Conservation (phyloP, 495 filamentous ascomycete species). For the Daldinia bambusicola region DNA sequence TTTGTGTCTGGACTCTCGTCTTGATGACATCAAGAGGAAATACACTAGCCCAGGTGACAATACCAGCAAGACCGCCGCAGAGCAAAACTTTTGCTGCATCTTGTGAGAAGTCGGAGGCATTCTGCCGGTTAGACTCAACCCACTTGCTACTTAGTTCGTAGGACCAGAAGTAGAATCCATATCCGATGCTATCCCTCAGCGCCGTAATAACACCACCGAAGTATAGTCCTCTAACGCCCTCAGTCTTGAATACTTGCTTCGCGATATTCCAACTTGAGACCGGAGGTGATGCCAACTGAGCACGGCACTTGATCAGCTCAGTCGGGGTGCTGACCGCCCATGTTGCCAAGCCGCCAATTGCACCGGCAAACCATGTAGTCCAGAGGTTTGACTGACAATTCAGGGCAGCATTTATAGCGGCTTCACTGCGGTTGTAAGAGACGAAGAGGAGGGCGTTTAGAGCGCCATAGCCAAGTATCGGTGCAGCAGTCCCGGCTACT, state of each 20-base stretch:
- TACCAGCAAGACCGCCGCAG: constrained; percentile 85
- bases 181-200: constrained; percentile 83
- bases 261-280: constrained; percentile 69
- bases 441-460: constrained; percentile 89
- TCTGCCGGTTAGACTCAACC: constrained; percentile 50
- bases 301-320: constrained; percentile 86
- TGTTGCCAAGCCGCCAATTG: constrained; percentile 78
- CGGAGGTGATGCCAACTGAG: constrained; percentile 65
- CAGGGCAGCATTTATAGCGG: constrained; percentile 60
- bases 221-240: constrained; percentile 78
- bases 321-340: constrained; percentile 85
- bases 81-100: constrained; percentile 73
- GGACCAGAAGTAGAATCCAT: constrained; percentile 93
- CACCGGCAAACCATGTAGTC: constrained; percentile 79
- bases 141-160: constrained; percentile 77
- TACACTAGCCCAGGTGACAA: constrained; percentile 85
- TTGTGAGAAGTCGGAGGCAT: constrained; percentile 46
- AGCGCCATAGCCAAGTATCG: constrained; percentile 86
- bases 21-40: constrained; percentile 92
- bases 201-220: constrained; percentile 81
- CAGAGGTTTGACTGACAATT: constrained; percentile 54
- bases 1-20: constrained; percentile 81
- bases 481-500: constrained; percentile 74
- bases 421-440: constrained; percentile 81
- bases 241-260: constrained; percentile 65